phyloP scores from a whole-genome alignment of 345 rosid species.

The Theobroma cacao region DNA sequence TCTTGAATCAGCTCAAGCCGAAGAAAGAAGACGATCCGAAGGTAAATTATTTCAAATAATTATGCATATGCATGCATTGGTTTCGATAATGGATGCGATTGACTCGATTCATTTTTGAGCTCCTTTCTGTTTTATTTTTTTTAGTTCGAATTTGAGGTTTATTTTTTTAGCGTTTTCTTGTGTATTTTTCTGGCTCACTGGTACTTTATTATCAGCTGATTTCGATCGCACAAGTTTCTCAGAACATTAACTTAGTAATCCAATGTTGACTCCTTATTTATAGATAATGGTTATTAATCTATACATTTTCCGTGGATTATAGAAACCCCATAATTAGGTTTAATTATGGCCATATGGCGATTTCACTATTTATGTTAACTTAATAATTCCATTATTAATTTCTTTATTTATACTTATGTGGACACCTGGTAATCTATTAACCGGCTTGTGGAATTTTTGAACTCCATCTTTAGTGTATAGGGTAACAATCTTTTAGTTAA shows the following conservation, averaged over 20 bases:
- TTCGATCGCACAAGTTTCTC: background rate
- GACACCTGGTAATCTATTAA: background rate
- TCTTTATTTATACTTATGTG: background rate
- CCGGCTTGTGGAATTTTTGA: background rate
- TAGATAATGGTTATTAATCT: background rate
- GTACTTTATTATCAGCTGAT: background rate
- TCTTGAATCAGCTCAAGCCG: conserved; percentile 58
- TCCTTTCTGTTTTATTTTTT: background rate
- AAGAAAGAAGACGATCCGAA: conserved; percentile 78
- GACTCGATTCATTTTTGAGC: background rate
- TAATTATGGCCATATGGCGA: background rate
- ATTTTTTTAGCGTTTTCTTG: background rate
- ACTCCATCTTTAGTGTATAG: background rate
- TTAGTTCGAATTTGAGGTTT: background rate
- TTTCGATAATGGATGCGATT: background rate
- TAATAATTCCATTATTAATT: background rate
- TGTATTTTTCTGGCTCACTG: background rate
- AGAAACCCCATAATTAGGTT: background rate
- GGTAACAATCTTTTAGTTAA: background rate
- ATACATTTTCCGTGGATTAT: background rate
- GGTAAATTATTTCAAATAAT: conserved; percentile 33
- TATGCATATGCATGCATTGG: background rate
- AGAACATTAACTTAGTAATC: background rate
- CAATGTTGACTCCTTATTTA: background rate
- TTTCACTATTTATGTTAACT: background rate